Evolutionary conservation across 2,329 filamentous ascomycete species (phyloP), one percentile per base, ranked within the genome.

Genomic region (Sclerotinia subarctica): DNA sequence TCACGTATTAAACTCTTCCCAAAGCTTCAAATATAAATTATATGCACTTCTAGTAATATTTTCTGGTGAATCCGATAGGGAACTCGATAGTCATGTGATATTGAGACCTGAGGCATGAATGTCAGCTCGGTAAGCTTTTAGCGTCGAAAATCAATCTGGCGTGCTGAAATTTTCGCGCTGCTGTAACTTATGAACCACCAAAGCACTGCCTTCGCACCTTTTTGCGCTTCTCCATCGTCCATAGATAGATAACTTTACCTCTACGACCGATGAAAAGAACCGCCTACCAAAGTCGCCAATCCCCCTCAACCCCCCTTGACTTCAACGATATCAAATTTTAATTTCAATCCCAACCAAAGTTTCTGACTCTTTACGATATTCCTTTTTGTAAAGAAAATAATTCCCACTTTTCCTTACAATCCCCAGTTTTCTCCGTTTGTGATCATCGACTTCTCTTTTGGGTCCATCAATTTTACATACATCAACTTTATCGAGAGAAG

Each of bases 401-500:
- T 64, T 53, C 24, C 29, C 53, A 52, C 59, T 46, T 64, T 64
- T 46, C 46, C 44, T 32, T 56, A 35, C 66, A 53, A 32, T 52
- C 29, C 54, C 38, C 29, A 35, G 24, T 49, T 63, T 63, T 63
- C 53, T 47, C 13, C 21, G 38, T 42, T 52, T 67, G 65, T 62
- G 65, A 64, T 68, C 66, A 51, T 64, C 59, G 15, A 35, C 47
- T 64, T 64, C 49, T 68, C 38, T 54, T 57, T 64, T 68, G 35
- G 58, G 35, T 64, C 35, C 66, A 68, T 64, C 66, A 29, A 64
- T 51, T 47, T 53, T 53, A 24, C 29, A 24, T n/a, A 24, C 29
- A 54, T 64, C 62, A 64, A 54, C 66, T 53, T 44, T 63, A 68
- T 68, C 66, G 42, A 68, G 38, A 57, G 66, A 63, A 68, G 72